phyloP scores from a whole-genome alignment of 2,329 filamentous ascomycete species.

The Trichophyton verrucosum region DNA sequence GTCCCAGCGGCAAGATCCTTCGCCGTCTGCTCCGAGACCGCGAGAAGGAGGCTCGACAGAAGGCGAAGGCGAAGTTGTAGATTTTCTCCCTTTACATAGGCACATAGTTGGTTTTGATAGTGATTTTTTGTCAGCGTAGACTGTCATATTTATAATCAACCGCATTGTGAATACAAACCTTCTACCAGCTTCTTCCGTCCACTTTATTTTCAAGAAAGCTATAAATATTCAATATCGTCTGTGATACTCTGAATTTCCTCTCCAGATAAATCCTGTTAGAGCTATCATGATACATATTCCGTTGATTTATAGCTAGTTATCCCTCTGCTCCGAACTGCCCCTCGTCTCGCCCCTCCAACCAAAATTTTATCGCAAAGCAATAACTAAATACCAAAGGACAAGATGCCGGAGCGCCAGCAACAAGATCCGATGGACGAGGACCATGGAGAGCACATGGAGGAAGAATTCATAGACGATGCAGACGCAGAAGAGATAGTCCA shows the following conservation, averaged over 20 bases:
- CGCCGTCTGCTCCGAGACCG: slow-evolving; percentile 56
- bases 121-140: neutral
- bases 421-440: neutral
- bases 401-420: neutral
- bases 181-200: neutral
- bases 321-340: neutral
- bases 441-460: slow-evolving; percentile 29
- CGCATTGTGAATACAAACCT: neutral
- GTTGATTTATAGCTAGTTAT: neutral
- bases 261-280: neutral
- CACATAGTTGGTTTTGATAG: neutral
- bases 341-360: neutral
- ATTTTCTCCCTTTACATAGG: neutral
- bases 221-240: neutral
- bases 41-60: slow-evolving; percentile 56
- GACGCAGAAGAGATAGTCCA: slow-evolving; percentile 68
- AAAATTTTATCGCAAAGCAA: neutral
- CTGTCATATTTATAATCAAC: neutral
- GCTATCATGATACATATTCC: neutral
- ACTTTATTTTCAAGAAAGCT: neutral
- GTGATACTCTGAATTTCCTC: neutral
- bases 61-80: slow-evolving; percentile 55
- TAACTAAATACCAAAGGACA: neutral
- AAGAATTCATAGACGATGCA: slow-evolving; percentile 61
- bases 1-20: slow-evolving; percentile 51